These are phyloP conservation scores for Triadica sebifera DNA, from an alignment of 345 rosid genomes.

Conservation along the genomic window DNA sequence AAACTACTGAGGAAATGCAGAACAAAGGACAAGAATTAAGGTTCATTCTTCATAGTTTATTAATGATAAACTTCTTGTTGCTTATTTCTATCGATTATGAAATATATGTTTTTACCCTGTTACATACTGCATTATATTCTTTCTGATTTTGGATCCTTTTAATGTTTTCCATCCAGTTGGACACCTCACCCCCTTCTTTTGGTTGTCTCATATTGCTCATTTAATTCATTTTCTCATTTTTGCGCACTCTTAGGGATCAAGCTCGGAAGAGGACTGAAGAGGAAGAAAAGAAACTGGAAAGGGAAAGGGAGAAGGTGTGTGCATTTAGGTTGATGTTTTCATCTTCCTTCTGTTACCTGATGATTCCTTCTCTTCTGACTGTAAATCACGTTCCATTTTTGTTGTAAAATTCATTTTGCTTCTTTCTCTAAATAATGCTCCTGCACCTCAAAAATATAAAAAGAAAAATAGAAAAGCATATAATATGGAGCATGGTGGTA, in stretches of 20 bases:
- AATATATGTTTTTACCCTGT: neutral
- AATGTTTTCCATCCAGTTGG: neutral
- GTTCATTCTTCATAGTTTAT: constrained; percentile 32
- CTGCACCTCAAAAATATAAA: neutral
- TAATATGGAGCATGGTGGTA: neutral
- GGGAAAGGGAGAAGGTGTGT: constrained; percentile 64
- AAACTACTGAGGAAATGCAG: constrained; percentile 42
- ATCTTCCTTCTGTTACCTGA: neutral
- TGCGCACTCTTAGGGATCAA: constrained; percentile 41
- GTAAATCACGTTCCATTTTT: neutral
- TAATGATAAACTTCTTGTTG: neutral
- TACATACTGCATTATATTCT: neutral
- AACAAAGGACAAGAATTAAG: constrained; percentile 51
- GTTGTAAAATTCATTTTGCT: neutral
- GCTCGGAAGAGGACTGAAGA: constrained; percentile 42
- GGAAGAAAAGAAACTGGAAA: constrained; percentile 48
- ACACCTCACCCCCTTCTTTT: neutral
- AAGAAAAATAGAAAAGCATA: neutral
- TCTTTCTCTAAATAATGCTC: neutral
- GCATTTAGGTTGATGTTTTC: neutral
- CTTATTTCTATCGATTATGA: neutral
- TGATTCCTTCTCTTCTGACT: neutral
- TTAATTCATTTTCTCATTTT: constrained; percentile 6
- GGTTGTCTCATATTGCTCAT: neutral
- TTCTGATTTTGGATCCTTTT: neutral